Base-by-base conservation (phyloP, 371 early-diverging fungal species). In the Mucor saturninus region DNA sequence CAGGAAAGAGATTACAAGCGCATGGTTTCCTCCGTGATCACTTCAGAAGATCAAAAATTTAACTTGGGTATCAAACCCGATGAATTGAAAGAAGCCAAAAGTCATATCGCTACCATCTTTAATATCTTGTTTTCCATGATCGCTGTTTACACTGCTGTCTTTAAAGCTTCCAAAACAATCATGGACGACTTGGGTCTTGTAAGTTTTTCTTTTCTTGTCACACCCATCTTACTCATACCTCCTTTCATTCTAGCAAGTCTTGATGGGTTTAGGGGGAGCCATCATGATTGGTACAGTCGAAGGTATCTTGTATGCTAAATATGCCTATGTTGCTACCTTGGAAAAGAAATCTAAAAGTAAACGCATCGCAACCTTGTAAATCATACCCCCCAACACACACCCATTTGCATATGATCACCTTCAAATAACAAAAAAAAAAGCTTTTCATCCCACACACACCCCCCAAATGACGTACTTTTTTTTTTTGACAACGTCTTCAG, bases 91-190 rank as follows among this genome's bases (percentile, higher is more conserved):
- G 77, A 80, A 39, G 73, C 80, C 10, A 71, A 81, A 14, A 71
- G 83, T 31, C 79, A 83, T 52, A 63, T 89, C 6, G 75, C 79
- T 4, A 76, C 87, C 13, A 81, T 89, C n/a, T 43, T 85, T 28
- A 91, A 91, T 57, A 86, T 89, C 38, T 50, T 80, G 0, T 79
- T 91, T 49, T 86, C 87, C 13, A 82, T 86, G 74, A 81, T 69
- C 1, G 88, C 89, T 3, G 87, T 87, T 11, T 87, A 85, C 72
- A 77, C 75, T 2, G 87, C 89, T 6, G 79, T 84, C 6, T 86
- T 81, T 60, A 82, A 81, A 57, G 77, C 85, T 37, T 72, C 84
- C 0, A 61, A 78, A 30, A 72, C 84, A 0, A 76, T 91, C 31
- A 69, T 83, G 0, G 26, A 63, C 21, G 91, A 91, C 66, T 56